Evolutionary conservation across 208 protist species (phyloP), one percentile per base, ranked within the genome.

Genomic region (Acanthamoeba divionensis): DNA sequence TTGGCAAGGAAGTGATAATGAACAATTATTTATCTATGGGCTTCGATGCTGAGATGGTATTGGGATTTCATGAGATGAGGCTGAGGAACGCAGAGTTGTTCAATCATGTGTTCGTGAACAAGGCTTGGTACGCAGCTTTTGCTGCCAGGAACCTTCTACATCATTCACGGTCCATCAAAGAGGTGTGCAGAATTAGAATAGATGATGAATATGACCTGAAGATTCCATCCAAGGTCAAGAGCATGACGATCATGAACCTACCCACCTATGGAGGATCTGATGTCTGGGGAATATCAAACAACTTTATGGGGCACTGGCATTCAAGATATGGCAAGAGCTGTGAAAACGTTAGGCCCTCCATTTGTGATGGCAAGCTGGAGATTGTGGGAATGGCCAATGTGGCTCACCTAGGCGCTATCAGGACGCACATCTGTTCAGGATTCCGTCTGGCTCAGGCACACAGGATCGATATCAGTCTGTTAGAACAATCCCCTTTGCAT

Each of bases 1-100:
- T 44, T n/a, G 65, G 7, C 3, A 73, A 45, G 1, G 65, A 45
- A 31, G 52, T n/a, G 52, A 80, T 92, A 21, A 91, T 95, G 89
- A 95, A 93, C 45, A 95, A 95, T 50, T 95, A 95, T 48, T 92
- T 95, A 36, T 90, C 67, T 13, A 93, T 95, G 33, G 94, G 73
- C 4, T 50, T 94, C 26, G 91, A 94, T 57, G 90, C 89, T n/a
- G 77, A 93, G 62, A 91, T 95, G n/a, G 93, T 93, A 10, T 75
- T 95, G 3, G 48, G 89, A 36, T 95, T 95, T 57, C 94, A 95
- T 65, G 54, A 93, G 10, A 69, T 91, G 29, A 82, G 94, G 41
- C 88, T 94, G 50, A 69, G 83, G 21, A 63, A 93, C 79, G 93
- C 93, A 29, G 55, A 94, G 18, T 48, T 93, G n/a, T 95, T 95